Evolutionary conservation across 2,329 filamentous ascomycete genomes (phyloP).

Genomic region (Colletotrichum gigasporum): DNA sequence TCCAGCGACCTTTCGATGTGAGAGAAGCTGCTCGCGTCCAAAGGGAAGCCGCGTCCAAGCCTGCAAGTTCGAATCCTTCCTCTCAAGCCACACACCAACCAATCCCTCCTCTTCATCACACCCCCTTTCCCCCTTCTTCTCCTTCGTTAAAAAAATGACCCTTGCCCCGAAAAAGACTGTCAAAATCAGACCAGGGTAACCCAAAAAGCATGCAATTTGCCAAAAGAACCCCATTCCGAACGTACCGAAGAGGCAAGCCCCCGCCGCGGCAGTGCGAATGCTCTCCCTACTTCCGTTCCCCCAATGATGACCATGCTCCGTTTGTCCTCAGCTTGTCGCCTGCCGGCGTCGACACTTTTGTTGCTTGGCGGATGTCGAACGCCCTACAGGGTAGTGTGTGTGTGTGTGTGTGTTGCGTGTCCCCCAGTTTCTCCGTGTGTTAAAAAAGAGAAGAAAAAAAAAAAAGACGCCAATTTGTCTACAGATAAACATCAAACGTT

Average conservation of each 20-base stretch:
- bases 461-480: constrained; percentile 20
- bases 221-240: not conserved
- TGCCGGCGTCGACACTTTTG: not conserved
- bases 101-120: too few relatives aligned
- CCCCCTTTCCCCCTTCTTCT: too few relatives aligned
- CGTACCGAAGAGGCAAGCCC: not conserved
- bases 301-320: constrained; percentile 3
- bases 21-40: too few relatives aligned
- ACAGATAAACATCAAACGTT: too few relatives aligned
- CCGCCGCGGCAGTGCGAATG: not conserved
- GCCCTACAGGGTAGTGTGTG: not conserved
- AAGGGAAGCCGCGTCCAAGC: too few relatives aligned
- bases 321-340: not conserved
- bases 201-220: constrained; percentile 18
- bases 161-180: not conserved
- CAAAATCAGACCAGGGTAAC: constrained; percentile 5
- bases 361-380: not conserved
- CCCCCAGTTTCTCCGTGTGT: constrained; percentile 8
- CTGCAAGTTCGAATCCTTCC: too few relatives aligned
- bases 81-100: too few relatives aligned
- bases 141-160: too few relatives aligned
- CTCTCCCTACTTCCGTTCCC: not conserved
- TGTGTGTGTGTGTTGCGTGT: too few relatives aligned
- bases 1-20: too few relatives aligned
- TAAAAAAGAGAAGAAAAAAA: constrained; percentile 15